Conservation (phyloP, 2,329 filamentous ascomycete species). For the Sclerotinia minor region DNA sequence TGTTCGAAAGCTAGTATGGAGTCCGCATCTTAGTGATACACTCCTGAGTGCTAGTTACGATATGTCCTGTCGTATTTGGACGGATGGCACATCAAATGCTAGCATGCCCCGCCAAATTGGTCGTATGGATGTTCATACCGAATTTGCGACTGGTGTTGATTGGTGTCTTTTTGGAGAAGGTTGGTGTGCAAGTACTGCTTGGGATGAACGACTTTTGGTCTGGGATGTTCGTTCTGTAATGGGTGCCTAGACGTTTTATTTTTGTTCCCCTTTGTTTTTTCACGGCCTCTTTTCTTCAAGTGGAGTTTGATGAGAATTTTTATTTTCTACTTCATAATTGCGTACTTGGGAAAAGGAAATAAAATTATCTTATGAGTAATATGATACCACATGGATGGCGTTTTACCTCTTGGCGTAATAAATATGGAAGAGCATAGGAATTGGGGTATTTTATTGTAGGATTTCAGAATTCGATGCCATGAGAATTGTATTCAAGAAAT, state of each 20-base stretch:
- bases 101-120: constrained; percentile 52
- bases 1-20: constrained; percentile 83
- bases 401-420: neutral
- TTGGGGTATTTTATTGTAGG: neutral
- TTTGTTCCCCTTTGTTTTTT: neutral
- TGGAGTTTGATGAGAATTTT: constrained; percentile 1
- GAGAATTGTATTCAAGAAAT: neutral
- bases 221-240: constrained; percentile 82
- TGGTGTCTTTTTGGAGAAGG: constrained; percentile 98
- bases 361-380: neutral
- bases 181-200: constrained; percentile 92
- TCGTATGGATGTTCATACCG: constrained; percentile 86
- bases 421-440: neutral
- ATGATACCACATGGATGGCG: constrained; percentile 21
- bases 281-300: neutral
- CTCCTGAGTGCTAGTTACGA: constrained; percentile 91
- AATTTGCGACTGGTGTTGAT: constrained; percentile 94
- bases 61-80: constrained; percentile 96
- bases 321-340: neutral
- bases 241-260: constrained; percentile 35
- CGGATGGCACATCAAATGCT: constrained; percentile 57
- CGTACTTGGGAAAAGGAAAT: neutral
- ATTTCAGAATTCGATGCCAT: neutral
- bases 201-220: constrained; percentile 87
- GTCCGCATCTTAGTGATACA: constrained; percentile 86